Base-by-base conservation (phyloP, 306 rosid genomes). In the Astragalus glycyphyllos region DNA sequence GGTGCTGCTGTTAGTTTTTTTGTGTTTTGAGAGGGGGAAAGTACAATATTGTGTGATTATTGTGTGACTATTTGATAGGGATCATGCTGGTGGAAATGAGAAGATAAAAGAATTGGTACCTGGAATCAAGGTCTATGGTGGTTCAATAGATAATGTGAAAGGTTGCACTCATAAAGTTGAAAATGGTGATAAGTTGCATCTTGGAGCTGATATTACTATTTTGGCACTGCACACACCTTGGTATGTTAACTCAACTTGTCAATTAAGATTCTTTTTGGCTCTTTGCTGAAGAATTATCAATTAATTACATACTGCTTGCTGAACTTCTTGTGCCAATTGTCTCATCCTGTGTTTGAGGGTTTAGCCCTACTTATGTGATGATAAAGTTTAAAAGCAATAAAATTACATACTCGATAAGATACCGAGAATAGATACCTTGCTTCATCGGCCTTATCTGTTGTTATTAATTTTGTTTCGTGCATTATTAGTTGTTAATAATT, bases 21-120 rank as follows among this genome's bases (percentile, higher is more conserved):
- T 10, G 7, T 9, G 1, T 64, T 44, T 23, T 23, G 38, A 55
- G 42, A 32, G 16, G 1, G 2, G 6, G 8, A 10, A 29, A 9
- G 14, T 1, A 5, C 31, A 66, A 32, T 31, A 4, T 23, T 65
- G 45, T 65, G 11, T 55, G 44, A 66, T 20, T 26, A 26, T 57
- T 11, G 31, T 10, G 60, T 48, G 41, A 17, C 38, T 38, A 10
- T 66, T 23, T 14, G 45, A 1, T 75, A 91, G 97, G 96, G 89
- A 92, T 72, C 98, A 90, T 67, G 91, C 98, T 37, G 97, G 97
- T 29, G 97, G 98, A 31, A 93, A 93, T 50, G 97, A 93, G 14
- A 80, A 84, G 84, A 85, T 93, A 11, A 93, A 87, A 86, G 76
- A 83, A 70, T 63, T 93, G 76, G 92, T 90, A 42, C 96, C 97